Percentiles rank a stretch among this genome's conserved stretches.
Evolutionary conservation across 116 monocot genomes (phyloP).

Genomic region (Trichopus zeylanicus): DNA sequence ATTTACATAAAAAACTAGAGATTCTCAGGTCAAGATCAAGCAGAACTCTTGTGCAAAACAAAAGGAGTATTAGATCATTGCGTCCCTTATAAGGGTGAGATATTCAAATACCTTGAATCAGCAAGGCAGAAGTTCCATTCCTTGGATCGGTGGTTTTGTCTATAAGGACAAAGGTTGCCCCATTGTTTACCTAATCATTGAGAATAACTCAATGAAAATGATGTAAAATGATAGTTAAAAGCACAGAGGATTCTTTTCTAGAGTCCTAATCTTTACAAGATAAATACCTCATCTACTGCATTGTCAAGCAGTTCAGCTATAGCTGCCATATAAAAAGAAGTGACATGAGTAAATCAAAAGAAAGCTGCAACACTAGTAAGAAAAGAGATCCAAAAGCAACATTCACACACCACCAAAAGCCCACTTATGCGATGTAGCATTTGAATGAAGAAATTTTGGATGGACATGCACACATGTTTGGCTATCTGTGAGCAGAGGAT

Average conservation of each 20-base stretch:
- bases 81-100: background rate
- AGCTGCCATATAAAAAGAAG: conserved; percentile 15
- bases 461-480: conserved; percentile 24
- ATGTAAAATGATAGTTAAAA: background rate
- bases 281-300: conserved; percentile 38
- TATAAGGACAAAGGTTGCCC: conserved; percentile 31
- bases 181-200: conserved; percentile 16
- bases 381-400: background rate
- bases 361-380: background rate
- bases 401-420: conserved; percentile 27
- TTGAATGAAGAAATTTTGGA: conserved; percentile 45
- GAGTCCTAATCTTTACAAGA: background rate
- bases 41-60: background rate
- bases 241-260: background rate
- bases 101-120: conserved; percentile 37
- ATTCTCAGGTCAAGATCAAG: background rate
- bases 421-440: conserved; percentile 50
- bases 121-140: conserved; percentile 17
- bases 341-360: background rate
- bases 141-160: conserved; percentile 19
- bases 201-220: background rate
- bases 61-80: background rate
- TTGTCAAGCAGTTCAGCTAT: conserved; percentile 42
- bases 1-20: background rate
- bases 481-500: conserved; percentile 8